These are phyloP conservation scores for Sporothrix variecibatus DNA, from an alignment of 2,329 filamentous ascomycete genomes.

Conservation along the genomic window DNA sequence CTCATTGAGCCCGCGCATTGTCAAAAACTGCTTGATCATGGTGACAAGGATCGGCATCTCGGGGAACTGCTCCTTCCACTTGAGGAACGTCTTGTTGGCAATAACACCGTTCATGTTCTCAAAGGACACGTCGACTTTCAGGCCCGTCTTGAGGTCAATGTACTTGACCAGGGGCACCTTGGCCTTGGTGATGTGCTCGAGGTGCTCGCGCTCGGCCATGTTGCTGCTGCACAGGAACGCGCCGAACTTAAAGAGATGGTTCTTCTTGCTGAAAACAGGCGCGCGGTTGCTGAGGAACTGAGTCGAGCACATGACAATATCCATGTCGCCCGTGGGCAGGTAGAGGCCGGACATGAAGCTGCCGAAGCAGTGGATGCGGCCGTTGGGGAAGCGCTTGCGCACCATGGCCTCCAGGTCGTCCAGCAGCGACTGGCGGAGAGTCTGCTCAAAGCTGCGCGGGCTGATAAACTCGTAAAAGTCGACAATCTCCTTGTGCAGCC, in stretches of 20 bases:
- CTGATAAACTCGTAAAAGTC: slow-evolving; percentile 86
- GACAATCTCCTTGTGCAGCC: slow-evolving; percentile 83
- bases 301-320: slow-evolving; percentile 74
- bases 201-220: slow-evolving; percentile 59
- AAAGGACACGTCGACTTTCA: slow-evolving; percentile 92
- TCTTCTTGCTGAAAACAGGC: slow-evolving; percentile 53
- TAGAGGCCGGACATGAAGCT: slow-evolving; percentile 85
- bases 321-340: slow-evolving; percentile 81
- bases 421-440: slow-evolving; percentile 72
- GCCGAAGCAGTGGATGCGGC: slow-evolving; percentile 76
- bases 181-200: slow-evolving; percentile 71
- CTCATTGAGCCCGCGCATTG: slow-evolving; percentile 89
- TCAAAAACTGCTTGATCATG: slow-evolving; percentile 87
- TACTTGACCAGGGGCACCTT: slow-evolving; percentile 94
- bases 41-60: slow-evolving; percentile 85
- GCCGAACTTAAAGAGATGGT: slow-evolving; percentile 63
- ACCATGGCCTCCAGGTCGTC: slow-evolving; percentile 65
- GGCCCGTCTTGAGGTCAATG: slow-evolving; percentile 71
- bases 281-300: slow-evolving; percentile 58
- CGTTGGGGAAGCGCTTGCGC: slow-evolving; percentile 57
- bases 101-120: slow-evolving; percentile 82
- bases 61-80: slow-evolving; percentile 78
- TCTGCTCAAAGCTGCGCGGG: slow-evolving; percentile 74
- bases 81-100: slow-evolving; percentile 76
- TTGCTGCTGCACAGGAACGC: slow-evolving; percentile 56